Base-by-base conservation (phyloP, 768 basidiomycete species). In the Porphyrellus cyaneotinctus region DNA sequence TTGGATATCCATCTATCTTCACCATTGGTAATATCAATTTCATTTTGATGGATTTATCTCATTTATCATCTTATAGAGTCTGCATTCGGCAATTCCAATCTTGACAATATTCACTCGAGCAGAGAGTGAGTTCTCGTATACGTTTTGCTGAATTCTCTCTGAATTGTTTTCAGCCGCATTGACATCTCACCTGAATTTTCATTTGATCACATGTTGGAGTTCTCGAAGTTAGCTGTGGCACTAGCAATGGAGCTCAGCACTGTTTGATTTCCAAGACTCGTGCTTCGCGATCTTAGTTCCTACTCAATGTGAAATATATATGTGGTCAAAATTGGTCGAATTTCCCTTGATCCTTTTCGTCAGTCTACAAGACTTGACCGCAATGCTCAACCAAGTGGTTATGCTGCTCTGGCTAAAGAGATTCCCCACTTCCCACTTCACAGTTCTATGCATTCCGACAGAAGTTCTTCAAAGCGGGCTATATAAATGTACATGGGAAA, bases 131-230 rank as follows among this genome's bases (percentile, higher is more conserved):
- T 72, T 58, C 46, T 48, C 4, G 26, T 59, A 70, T 37, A 60
- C 60, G 5, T 74, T 72, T 33, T 74, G 75, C 60, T 77, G 72
- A 65, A 61, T 68, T 60, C 3, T 47, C 28, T 15, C 54, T 70
- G 53, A n/a, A 62, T 61, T 54, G 43, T 49, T 50, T 39, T 23
- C 32, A 91, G 90, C 66, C 87, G 87, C 47, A 88, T 88, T 51
- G 89, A 95, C 65, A 76, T 90, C 53, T 91, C 91, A 12, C 74
- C 82, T 20, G 94, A 95, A 68, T 97, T 97, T 72, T 88, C 85
- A 64, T 97, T 95, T 67, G 70, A 74, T 6, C 94, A 97, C 67
- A 91, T 95, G 89, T 62, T 88, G 51, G 85, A 92, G 70, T 92
- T 92, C 70, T 88, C 88, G 45, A 91, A 91, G 74, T 74, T 92